Evolutionary conservation across 169 alveolate genomes (phyloP), one percentile per base, ranked within the genome.

Genomic region (Cryptosporidium viatorum): DNA sequence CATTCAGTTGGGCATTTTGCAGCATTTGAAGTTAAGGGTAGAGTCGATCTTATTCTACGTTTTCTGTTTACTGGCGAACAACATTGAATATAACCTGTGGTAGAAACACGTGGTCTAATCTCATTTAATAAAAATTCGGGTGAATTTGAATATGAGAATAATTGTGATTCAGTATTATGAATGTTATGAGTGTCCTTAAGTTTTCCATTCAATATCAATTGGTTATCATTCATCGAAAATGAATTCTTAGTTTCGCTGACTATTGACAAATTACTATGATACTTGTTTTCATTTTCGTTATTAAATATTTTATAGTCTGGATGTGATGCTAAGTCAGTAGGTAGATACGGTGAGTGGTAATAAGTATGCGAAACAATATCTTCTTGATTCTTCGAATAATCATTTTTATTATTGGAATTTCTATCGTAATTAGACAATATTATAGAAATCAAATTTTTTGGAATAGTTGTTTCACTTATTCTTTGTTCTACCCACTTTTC

Each of bases 1-100:
- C 89, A 80, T 23, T 80, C 89, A 4, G 89, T 80, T n/a, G 89
- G 89, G 67, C 89, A 80, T 41, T 39, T 80, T 26, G 89, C 89
- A 48, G 89, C 89, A 80, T 80, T 80, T 3, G 89, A 80, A 23
- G 89, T 80, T 45, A 80, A 59, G n/a, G 89, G 89, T 26, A 80
- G 37, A 21, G 89, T 80, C 7, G 89, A 80, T 14, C 89, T 59
- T 33, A 62, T 58, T 39, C 89, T 80, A 6, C 89, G 55, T 41
- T 80, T 80, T 18, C 68, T 80, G 39, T 80, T 60, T 12, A 80
- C 31, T 8, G 89, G 89, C 12, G 89, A 80, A 52, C 37, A 74
- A 18, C 89, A 80, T 39, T 62, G 75, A 37, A 62, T 80, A 23
- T 59, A 80, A 23, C 68, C 35, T 10, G 65, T 41, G 7, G 74